phyloP scores from a whole-genome alignment of 2,329 filamentous ascomycete species.

The Colletotrichum sp. region DNA sequence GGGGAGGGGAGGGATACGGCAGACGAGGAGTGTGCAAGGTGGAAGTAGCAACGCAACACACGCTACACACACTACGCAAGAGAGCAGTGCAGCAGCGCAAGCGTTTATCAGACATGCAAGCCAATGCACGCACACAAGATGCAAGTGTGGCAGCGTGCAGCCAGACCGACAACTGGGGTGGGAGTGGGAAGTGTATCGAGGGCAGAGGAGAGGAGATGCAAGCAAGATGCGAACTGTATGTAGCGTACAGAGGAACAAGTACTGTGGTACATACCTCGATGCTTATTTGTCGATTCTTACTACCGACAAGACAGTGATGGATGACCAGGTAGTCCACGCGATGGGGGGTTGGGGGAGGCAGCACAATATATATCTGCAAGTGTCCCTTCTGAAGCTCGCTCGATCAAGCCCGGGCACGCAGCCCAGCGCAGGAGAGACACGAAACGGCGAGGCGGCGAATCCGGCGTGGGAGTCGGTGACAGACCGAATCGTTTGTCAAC shows the following conservation, averaged over 20 bases:
- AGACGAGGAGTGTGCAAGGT: neutral
- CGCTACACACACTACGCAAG: neutral
- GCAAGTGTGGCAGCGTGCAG: slow-evolving; percentile 20
- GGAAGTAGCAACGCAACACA: neutral
- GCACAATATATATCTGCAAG: neutral
- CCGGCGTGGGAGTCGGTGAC: neutral
- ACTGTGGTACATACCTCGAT: slow-evolving; percentile 10
- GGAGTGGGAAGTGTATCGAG: neutral
- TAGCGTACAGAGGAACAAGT: neutral
- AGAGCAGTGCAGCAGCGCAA: neutral
- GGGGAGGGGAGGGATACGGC: neutral
- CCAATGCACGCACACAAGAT: slow-evolving; percentile 16
- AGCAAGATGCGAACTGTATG: neutral
- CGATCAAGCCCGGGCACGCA: neutral
- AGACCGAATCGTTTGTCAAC: neutral
- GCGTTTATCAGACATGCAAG: slow-evolving; percentile 21
- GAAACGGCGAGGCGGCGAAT: slow-evolving; percentile 14
- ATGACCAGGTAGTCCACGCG: neutral
- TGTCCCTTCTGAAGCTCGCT: neutral
- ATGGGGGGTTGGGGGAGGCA: neutral
- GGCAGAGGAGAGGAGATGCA: neutral
- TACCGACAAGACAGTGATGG: neutral
- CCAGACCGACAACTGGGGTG: slow-evolving; percentile 18
- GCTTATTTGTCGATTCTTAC: slow-evolving; percentile 1
- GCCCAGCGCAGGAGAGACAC: neutral